phyloP scores from a whole-genome alignment of 1,284 basidiomycete species.

The Rhodotorula sp. region DNA sequence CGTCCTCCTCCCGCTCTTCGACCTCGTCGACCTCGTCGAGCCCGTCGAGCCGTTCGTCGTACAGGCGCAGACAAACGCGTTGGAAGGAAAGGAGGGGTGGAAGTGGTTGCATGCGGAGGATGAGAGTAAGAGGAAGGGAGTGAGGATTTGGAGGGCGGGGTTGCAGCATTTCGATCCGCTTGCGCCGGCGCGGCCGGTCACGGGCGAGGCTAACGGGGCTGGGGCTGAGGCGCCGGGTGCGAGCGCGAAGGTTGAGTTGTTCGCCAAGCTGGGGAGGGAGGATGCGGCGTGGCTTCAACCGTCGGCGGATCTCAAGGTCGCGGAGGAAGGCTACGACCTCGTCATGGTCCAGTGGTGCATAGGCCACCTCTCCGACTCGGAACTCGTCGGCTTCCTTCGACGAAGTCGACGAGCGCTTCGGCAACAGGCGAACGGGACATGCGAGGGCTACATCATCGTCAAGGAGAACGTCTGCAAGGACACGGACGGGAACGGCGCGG shows the following conservation, averaged over 20 bases:
- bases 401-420: constrained; percentile 62
- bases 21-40: constrained; percentile 82
- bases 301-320: constrained; percentile 44
- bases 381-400: constrained; percentile 72
- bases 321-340: constrained; percentile 63
- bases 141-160: constrained; percentile 73
- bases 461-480: constrained; percentile 88
- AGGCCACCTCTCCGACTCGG: constrained; percentile 66
- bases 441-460: constrained; percentile 62
- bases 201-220: neutral
- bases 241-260: constrained; percentile 14
- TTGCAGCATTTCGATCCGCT: constrained; percentile 74
- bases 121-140: constrained; percentile 59
- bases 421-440: constrained; percentile 48
- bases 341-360: constrained; percentile 96
- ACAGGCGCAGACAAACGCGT: constrained; percentile 59
- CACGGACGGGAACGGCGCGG: constrained; percentile 56
- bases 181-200: constrained; percentile 56
- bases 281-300: constrained; percentile 49
- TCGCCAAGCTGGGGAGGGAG: constrained; percentile 41
- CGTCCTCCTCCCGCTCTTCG: constrained; percentile 77
- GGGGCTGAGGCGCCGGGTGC: too few relatives aligned
- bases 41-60: constrained; percentile 74
- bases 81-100: constrained; percentile 59
- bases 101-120: constrained; percentile 53